Conservation (phyloP, 768 basidiomycete species). For the Infundibulicybe gibba region DNA sequence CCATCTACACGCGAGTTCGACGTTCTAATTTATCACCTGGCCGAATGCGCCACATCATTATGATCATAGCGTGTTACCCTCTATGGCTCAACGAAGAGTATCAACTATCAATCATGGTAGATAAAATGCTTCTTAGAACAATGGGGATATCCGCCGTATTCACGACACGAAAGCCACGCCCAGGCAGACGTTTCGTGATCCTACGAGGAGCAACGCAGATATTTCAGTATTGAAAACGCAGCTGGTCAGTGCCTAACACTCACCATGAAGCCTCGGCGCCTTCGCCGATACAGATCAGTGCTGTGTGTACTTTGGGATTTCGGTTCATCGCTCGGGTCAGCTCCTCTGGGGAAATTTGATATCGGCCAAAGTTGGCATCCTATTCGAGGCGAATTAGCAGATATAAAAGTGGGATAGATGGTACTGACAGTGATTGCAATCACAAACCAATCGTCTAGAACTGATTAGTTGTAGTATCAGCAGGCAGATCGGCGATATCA, state of each 20-base stretch:
- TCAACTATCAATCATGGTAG: slow-evolving; percentile 48
- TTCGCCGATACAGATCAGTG: slow-evolving; percentile 67
- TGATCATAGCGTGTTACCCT: no score
- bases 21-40: no score
- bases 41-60: no score
- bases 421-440: slow-evolving; percentile 54
- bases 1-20: no score
- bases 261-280: slow-evolving; percentile 64
- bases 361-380: slow-evolving; percentile 67
- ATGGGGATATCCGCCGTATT: slow-evolving; percentile 65
- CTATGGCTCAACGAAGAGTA: background rate
- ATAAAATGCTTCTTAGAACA: slow-evolving; percentile 59
- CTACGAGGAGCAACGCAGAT: slow-evolving; percentile 22
- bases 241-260: slow-evolving; percentile 6
- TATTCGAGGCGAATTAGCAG: slow-evolving; percentile 8
- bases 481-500: slow-evolving; percentile 14
- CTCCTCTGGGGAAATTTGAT: slow-evolving; percentile 57
- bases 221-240: background rate
- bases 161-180: slow-evolving; percentile 53
- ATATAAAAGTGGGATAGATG: background rate
- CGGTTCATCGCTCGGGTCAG: slow-evolving; percentile 53
- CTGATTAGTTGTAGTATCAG: background rate
- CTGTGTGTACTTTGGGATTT: slow-evolving; percentile 63
- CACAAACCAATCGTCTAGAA: slow-evolving; percentile 65
- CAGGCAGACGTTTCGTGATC: slow-evolving; percentile 60